phyloP scores from a whole-genome alignment of 768 basidiomycete species.

The Exidia glandulosa region DNA sequence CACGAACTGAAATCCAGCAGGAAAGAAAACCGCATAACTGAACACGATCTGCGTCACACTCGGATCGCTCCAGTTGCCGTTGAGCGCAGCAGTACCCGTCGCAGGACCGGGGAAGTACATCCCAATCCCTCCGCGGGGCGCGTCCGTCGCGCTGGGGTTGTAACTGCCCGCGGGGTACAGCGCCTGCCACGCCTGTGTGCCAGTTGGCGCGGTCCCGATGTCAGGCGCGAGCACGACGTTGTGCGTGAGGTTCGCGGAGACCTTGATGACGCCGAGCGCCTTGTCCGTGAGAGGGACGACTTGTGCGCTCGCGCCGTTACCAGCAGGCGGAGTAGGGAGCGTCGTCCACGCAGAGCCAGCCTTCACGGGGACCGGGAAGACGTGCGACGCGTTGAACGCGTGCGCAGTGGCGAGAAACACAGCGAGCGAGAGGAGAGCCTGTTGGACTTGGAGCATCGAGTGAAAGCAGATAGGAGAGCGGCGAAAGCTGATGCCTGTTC shows the following conservation, averaged over 20 bases:
- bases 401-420: too few relatives aligned
- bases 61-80: slow-evolving; percentile 26
- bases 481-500: too few relatives aligned
- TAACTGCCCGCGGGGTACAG: slow-evolving; percentile 48
- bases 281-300: slow-evolving; percentile 31
- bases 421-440: too few relatives aligned
- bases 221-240: slow-evolving; percentile 35
- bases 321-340: slow-evolving; percentile 18
- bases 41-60: slow-evolving; percentile 38
- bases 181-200: slow-evolving; percentile 39
- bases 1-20: slow-evolving; percentile 22
- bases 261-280: slow-evolving; percentile 31
- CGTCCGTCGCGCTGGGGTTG: slow-evolving; percentile 28
- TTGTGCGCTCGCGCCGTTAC: slow-evolving; percentile 4
- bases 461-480: too few relatives aligned
- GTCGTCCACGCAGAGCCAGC: slow-evolving; percentile 33
- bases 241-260: slow-evolving; percentile 27
- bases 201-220: slow-evolving; percentile 12
- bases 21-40: slow-evolving; percentile 47
- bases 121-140: slow-evolving; percentile 46
- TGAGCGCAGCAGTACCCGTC: slow-evolving; percentile 39
- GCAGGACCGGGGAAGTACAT: slow-evolving; percentile 58
- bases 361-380: slow-evolving; percentile 29
- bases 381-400: slow-evolving; percentile 15
- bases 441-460: too few relatives aligned